Conservation (phyloP, 768 basidiomycete genomes). For the Lactifluus volemus region DNA sequence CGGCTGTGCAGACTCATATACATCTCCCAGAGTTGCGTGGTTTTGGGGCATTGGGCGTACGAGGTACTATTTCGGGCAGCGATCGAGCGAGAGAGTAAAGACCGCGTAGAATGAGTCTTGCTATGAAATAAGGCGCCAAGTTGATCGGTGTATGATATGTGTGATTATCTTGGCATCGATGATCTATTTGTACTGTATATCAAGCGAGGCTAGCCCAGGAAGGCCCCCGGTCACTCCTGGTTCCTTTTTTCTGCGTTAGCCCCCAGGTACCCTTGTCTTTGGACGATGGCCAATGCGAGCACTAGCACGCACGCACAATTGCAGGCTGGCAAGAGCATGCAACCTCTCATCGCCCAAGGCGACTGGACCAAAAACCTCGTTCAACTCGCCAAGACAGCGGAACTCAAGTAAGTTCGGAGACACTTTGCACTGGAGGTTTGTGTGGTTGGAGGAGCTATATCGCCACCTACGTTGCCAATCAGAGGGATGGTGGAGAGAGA, state of each 20-base stretch:
- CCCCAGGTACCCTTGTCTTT: conserved; percentile 15
- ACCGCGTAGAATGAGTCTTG: not conserved
- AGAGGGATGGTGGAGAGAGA: too few relatives aligned
- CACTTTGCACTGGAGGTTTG: not conserved
- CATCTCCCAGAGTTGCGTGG: conserved; percentile 29
- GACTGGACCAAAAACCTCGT: conserved; percentile 86
- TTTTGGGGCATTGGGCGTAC: conserved; percentile 31
- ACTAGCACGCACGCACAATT: conserved; percentile 14
- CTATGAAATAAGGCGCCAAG: not conserved
- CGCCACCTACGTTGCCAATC: too few relatives aligned
- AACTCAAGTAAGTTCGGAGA: conserved; percentile 60
- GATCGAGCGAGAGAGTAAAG: conserved; percentile 2
- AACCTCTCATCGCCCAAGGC: conserved; percentile 55
- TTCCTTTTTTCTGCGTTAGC: not conserved
- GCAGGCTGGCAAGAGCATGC: conserved; percentile 12
- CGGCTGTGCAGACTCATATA: not conserved
- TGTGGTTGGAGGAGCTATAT: too few relatives aligned
- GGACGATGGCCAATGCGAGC: conserved; percentile 13
- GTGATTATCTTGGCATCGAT: too few relatives aligned
- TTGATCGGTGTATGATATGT: not conserved
- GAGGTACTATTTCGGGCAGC: conserved; percentile 27
- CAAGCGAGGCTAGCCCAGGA: not conserved
- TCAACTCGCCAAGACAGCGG: conserved; percentile 79
- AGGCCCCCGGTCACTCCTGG: conserved; percentile 6
- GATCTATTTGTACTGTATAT: too few relatives aligned